These are phyloP conservation scores for Cryphonectria japonica DNA, from an alignment of 2,329 filamentous ascomycete genomes.

Conservation along the genomic window DNA sequence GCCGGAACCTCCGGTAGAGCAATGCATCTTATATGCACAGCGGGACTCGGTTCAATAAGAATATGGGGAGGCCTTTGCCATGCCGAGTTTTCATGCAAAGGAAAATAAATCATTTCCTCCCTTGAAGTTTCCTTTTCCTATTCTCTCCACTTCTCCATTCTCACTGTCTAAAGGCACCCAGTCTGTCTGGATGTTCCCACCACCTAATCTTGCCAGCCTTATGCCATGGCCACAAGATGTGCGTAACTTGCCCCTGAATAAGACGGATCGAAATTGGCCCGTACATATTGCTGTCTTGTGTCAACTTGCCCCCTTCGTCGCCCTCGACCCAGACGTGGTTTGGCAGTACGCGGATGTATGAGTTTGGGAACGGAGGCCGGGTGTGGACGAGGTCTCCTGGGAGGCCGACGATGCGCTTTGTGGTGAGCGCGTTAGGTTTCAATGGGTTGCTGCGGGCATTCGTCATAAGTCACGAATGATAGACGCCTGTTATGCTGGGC, in stretches of 20 bases:
- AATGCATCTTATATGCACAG: background rate
- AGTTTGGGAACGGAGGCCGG: constrained; percentile 60
- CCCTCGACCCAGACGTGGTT: constrained; percentile 97
- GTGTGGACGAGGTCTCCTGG: constrained; percentile 78
- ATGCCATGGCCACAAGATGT: constrained; percentile 70
- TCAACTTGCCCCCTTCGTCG: constrained; percentile 73
- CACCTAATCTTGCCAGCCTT: constrained; percentile 62
- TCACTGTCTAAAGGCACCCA: constrained; percentile 19
- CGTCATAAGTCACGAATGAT: background rate
- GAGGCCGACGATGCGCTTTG: constrained; percentile 84
- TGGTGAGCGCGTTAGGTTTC: constrained; percentile 68
- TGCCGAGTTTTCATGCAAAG: background rate
- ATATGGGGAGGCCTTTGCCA: background rate
- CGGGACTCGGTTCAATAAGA: background rate
- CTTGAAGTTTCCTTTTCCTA: background rate
- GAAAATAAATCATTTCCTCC: background rate
- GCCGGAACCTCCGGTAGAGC: background rate
- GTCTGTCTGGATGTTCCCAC: constrained; percentile 52
- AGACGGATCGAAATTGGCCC: constrained; percentile 79
- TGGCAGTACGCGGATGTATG: constrained; percentile 68
- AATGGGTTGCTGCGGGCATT: constrained; percentile 63
- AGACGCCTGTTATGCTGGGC: background rate
- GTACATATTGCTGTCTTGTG: constrained; percentile 85
- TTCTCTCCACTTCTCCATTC: background rate
- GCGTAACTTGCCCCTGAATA: constrained; percentile 74